Conservation (phyloP, 768 basidiomycete genomes). For the Phanerochaete sordida region DNA sequence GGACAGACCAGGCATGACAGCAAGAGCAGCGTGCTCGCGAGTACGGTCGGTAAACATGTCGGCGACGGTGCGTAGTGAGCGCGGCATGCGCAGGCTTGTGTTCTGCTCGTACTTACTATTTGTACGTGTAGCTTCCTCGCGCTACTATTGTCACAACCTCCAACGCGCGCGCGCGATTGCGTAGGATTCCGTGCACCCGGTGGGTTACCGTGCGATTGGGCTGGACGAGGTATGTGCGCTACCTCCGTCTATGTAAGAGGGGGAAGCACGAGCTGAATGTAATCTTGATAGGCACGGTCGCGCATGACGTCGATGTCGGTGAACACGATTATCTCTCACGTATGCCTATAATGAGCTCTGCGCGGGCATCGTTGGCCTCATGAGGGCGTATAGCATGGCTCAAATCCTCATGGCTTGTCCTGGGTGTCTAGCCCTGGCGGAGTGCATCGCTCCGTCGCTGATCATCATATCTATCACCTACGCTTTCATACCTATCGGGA, state of each 20-base stretch:
- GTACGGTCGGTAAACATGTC: conserved; percentile 78
- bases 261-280: too few species aligned
- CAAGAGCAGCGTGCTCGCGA: conserved; percentile 46
- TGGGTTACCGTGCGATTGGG: conserved; percentile 66
- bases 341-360: conserved; percentile 82
- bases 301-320: conserved; percentile 71
- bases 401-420: conserved; percentile 80
- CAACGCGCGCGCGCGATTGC: conserved; percentile 51
- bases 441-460: conserved; percentile 26
- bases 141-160: conserved; percentile 57
- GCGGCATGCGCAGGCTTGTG: too few species aligned
- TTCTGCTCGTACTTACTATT: conserved; percentile 8
- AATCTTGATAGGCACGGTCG: conserved; percentile 63
- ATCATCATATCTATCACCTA: neutral
- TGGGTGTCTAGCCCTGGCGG: conserved; percentile 89
- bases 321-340: conserved; percentile 89
- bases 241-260: too few species aligned
- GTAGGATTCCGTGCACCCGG: conserved; percentile 60
- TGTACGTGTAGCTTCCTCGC: conserved; percentile 46
- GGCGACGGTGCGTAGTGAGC: conserved; percentile 58
- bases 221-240: conserved; percentile 77
- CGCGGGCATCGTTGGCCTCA: conserved; percentile 72
- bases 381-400: conserved; percentile 78
- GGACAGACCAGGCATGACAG: conserved; percentile 80
- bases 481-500: conserved; percentile 9